phyloP scores from a whole-genome alignment of 352 stramenopile species.

The Phytophthora nicotianae region DNA sequence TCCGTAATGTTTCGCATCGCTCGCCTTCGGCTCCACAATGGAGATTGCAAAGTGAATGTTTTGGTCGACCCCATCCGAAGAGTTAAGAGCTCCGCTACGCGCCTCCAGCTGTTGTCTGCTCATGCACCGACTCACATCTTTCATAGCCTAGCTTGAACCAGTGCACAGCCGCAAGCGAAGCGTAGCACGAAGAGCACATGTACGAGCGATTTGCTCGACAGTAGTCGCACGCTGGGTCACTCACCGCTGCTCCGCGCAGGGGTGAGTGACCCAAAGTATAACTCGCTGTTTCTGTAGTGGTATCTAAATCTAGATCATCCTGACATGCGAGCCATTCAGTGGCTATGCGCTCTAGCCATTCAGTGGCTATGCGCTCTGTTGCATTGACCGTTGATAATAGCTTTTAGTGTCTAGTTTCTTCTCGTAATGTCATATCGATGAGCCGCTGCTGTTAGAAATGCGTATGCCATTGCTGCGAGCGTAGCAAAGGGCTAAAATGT shows the following conservation, averaged over 20 bases:
- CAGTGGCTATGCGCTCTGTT: not conserved
- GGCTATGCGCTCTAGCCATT: too few relatives aligned
- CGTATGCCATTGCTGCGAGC: not conserved
- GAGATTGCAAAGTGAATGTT: conserved; percentile 33
- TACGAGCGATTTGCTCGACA: conserved; percentile 19
- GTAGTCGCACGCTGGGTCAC: conserved; percentile 2
- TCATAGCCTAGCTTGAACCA: conserved; percentile 16
- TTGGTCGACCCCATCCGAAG: conserved; percentile 22
- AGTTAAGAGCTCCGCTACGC: conserved; percentile 28
- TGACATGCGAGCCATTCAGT: too few relatives aligned
- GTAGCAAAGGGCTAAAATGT: conserved; percentile 13
- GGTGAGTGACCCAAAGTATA: too few relatives aligned
- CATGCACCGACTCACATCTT: conserved; percentile 34
- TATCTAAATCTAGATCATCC: too few relatives aligned
- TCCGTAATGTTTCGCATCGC: conserved; percentile 39
- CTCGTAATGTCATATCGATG: too few relatives aligned
- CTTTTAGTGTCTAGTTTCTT: too few relatives aligned
- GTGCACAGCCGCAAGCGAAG: conserved; percentile 27
- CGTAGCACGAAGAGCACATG: conserved; percentile 21
- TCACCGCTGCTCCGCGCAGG: too few relatives aligned
- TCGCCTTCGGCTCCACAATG: conserved; percentile 1
- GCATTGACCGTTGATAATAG: not conserved
- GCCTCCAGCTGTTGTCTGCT: conserved; percentile 21
- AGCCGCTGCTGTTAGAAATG: too few relatives aligned
- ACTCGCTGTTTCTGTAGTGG: too few relatives aligned